Base-by-base conservation (phyloP, 306 rosid species). In the Inga laurina region DNA sequence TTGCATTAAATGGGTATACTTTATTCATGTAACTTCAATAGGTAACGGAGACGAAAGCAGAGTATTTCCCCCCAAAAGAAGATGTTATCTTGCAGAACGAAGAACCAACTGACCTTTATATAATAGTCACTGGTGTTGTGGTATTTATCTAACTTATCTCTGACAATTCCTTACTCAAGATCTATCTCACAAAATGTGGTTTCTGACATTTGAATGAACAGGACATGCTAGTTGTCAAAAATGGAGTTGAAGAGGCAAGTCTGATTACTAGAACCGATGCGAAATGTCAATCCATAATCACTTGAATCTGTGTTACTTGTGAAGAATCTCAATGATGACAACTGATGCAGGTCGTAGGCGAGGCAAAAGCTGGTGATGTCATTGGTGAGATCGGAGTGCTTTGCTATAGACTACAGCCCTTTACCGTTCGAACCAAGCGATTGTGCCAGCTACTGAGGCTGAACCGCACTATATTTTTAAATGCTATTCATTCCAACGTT, bases 41-140 rank as follows among this genome's bases (percentile, higher is more conserved):
- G 98, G 99, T 96, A 41, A 94, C 98, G 0, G 99, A 96, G 92
- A 97, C 92, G 99, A 97, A 97, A 84, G 95, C 99, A 0, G 99
- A 97, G 89, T 97, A 94, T 54, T 97, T 97, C 88, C 99, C 99
- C 24, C 99, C 98, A 21, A 97, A 88, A 82, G 99, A 97, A 85
- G 99, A 97, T 81, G 93, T 97, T 41, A 92, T 97, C 84, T 89
- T 97, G 86, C 97, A 97, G 90, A 94, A 94, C 24, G 99, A 97
- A 88, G 97, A 98, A 22, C 98, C 99, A 8, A 97, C 98, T 51
- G 98, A 97, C 77, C 94, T 97, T 84, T 97, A 97, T 81, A 76
- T 97, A 72, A 90, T 94, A 22, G 98, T 92, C 75, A 90, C 93
- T 27, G 99, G 98, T 64, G 92, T 94, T 8, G 97, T 90, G 97